Evolutionary conservation across 192 early-diverging fungal genomes (phyloP), one percentile per base, ranked within the genome.

Genomic region (Linnemannia elongata): DNA sequence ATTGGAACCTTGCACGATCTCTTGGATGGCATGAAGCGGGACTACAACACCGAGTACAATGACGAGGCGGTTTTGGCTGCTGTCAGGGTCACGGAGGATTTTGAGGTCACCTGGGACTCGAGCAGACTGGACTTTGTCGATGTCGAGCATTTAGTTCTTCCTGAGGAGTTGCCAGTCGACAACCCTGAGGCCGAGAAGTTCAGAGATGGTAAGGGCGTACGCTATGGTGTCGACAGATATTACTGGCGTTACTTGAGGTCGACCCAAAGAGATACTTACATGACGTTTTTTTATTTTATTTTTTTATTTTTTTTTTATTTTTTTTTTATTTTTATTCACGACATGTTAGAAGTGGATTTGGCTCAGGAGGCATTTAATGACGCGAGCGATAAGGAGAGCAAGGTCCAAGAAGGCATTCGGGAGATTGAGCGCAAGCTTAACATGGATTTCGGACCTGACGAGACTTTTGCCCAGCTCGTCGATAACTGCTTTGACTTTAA

Each of bases 401-500:
- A 79, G 27, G 76, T 89, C 13, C 66, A 85, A 30, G 81, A 79
- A 17, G 80, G 85, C 33, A 79, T 94, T 20, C 63, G 74, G 10
- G 87, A 89, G 12, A 73, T 97, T 36, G 88, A 92, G 17, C 80
- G 87, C 44, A 89, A 96, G 66, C 75, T 93, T 20, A 83, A 80
- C 2, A 90, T 88, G 27, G 96, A 98, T 87, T 93, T 96, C 76
- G 98, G 98, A 1, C 87, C 88, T 2, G 77, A 93, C 8, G 89
- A 91, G 54, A 92, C 94, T 74, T 99, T 93, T 89, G 91, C 94
- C 60, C 87, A 93, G 41, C 39, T 97, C 1, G 88, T 93, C 30
- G 90, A 92, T 39, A 68, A 95, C 72, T 99, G 98, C 90, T 88
- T 95, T 75, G 89, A 90, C 18, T 87, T 93, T 27, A 92, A 96